phyloP scores from a whole-genome alignment of 192 early-diverging fungal species.

The Mortierella antarctica region DNA sequence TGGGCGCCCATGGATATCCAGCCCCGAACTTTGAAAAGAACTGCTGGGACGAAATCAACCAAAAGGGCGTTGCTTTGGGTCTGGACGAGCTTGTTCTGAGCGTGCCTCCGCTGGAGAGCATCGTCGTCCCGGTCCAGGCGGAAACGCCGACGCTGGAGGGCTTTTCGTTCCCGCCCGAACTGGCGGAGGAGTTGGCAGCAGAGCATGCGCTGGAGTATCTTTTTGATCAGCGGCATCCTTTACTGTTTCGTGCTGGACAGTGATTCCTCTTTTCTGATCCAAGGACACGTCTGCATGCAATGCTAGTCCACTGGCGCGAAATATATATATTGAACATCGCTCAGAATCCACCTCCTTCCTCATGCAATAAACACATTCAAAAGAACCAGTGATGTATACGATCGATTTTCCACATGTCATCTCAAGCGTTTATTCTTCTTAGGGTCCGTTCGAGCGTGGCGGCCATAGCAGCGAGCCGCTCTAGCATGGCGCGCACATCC shows the following conservation, averaged over 20 bases:
- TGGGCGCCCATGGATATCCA: constrained; percentile 50
- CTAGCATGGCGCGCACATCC: background rate
- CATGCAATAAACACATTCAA: background rate
- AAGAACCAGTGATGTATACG: too few species aligned
- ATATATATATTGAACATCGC: too few species aligned
- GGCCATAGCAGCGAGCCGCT: constrained; percentile 8
- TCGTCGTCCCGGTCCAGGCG: background rate
- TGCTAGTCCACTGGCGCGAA: too few species aligned
- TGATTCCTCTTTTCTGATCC: background rate
- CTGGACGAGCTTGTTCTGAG: constrained; percentile 26
- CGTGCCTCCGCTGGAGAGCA: constrained; percentile 12
- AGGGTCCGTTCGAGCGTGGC: background rate
- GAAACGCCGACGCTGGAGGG: background rate
- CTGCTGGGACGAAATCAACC: constrained; percentile 47
- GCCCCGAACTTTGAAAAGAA: constrained; percentile 41
- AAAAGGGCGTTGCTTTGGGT: constrained; percentile 36
- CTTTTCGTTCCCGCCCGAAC: constrained; percentile 4
- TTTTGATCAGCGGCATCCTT: constrained; percentile 3
- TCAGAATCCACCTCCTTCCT: too few species aligned
- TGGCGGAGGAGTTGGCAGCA: constrained; percentile 20
- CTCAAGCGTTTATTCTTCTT: background rate
- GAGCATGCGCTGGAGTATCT: background rate
- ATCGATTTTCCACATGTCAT: background rate
- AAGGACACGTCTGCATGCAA: background rate
- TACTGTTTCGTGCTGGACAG: constrained; percentile 6